These are phyloP conservation scores for Podaxis rugospora DNA, from an alignment of 768 basidiomycete species.

Conservation along the genomic window DNA sequence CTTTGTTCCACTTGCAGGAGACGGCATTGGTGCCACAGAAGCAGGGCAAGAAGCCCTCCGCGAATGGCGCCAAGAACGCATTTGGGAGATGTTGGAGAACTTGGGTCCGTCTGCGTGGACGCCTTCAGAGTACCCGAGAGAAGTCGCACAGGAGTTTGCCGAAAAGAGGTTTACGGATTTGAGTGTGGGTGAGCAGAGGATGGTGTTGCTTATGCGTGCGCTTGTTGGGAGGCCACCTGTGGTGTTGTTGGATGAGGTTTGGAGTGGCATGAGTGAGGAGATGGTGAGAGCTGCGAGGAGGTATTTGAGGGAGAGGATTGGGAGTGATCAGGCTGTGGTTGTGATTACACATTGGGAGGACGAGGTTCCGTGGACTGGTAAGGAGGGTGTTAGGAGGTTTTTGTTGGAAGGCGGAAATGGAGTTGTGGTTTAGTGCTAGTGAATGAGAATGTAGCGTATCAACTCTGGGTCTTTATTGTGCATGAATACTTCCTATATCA, in stretches of 20 bases:
- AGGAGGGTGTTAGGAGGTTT: constrained; percentile 45
- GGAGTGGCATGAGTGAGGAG: constrained; percentile 84
- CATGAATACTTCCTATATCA: too few relatives aligned
- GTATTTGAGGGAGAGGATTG: constrained; percentile 56
- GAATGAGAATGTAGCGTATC: too few relatives aligned
- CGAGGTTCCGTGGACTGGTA: constrained; percentile 77
- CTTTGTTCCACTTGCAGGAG: constrained; percentile 47
- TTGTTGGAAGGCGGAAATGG: constrained; percentile 28
- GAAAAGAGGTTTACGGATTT: constrained; percentile 56
- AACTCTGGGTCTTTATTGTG: too few relatives aligned
- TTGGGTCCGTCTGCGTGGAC: constrained; percentile 60
- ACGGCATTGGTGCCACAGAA: constrained; percentile 43
- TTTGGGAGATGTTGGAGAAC: constrained; percentile 53
- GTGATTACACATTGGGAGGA: constrained; percentile 90
- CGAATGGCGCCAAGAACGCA: constrained; percentile 32
- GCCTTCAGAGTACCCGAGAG: neutral
- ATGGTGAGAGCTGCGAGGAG: constrained; percentile 63
- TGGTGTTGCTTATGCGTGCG: constrained; percentile 83
- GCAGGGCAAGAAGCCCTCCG: constrained; percentile 21
- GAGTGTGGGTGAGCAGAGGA: constrained; percentile 69
- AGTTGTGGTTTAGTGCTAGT: neutral
- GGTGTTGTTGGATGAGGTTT: constrained; percentile 87
- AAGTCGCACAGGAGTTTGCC: constrained; percentile 32
- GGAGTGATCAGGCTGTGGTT: constrained; percentile 67
- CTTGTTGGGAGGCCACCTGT: constrained; percentile 71